Evolutionary conservation across 1,284 basidiomycete species (phyloP), one percentile per base, ranked within the genome.

Genomic region (Lignosus rhinocerotis): DNA sequence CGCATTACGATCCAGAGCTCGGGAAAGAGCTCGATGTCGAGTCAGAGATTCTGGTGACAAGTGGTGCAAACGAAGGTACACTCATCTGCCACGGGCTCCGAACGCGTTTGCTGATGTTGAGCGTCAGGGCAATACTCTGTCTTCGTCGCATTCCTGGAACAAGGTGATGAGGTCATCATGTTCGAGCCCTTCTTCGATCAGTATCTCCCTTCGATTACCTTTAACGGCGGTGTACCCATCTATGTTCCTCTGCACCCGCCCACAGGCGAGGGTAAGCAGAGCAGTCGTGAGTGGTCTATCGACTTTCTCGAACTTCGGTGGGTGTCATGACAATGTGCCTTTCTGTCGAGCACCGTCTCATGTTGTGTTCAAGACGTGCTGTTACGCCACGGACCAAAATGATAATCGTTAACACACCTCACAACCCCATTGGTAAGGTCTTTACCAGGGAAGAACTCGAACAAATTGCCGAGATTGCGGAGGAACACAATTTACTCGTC

Each of bases 121-220:
- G 42, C 44, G 25, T 19, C 71, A 93, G 94, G 94, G 21, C 91
- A 94, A 78, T 98, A 95, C 73, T 87, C 94, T 51, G 90, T 94
- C 56, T 88, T 96, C 67, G 83, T 86, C 19, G 95, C 96, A 0
- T 96, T 96, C 77, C 75, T 95, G 48, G 87, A 96, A 62, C 80
- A 85, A 38, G 94, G 90, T 8, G 97, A 99, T 72, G 96, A 98
- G 75, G 97, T 99, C 60, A 96, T 99, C 73, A 88, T 98, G 82
- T 96, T 99, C 70, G 97, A 99, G 76, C 96, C 94, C 6, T 96
- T 94, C 81, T 98, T 98, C 70, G 96, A 98, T 72, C 97, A 99
- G 74, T 99, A 98, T 77, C 84, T 92, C 61, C 90, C 94, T 38
- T 93, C 92, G 9, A 87, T 97, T 56, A 92, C 87, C 30, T 97